Evolutionary conservation across 164 flowering plant genomes (phyloP).

Genomic region (Magnolia sinica): DNA sequence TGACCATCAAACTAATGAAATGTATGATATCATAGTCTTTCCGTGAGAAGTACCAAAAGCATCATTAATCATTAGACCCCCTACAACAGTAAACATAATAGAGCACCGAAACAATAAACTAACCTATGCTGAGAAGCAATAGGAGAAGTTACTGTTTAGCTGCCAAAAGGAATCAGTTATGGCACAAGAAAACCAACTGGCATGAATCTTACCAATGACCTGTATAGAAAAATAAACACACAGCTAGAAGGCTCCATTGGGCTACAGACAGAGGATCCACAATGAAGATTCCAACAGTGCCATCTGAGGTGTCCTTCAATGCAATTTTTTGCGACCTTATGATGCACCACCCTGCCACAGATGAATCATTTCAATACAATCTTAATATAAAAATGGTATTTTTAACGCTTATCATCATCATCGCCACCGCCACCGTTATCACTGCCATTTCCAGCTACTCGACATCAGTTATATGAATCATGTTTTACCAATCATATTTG

Average conservation of each 20-base stretch:
- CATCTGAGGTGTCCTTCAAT: constrained; percentile 22
- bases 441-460: too few species aligned
- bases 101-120: too few species aligned
- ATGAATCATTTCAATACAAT: constrained; percentile 2
- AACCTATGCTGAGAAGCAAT: too few species aligned
- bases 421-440: not conserved
- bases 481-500: not conserved
- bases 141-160: too few species aligned
- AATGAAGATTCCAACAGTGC: constrained; percentile 13
- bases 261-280: constrained; percentile 51
- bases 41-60: not conserved
- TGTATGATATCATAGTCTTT: not conserved
- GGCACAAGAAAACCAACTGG: not conserved
- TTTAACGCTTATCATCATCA: not conserved
- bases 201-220: constrained; percentile 77
- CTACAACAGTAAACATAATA: too few species aligned
- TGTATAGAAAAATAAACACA: constrained; percentile 75
- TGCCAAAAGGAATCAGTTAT: not conserved
- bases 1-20: not conserved
- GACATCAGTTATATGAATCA: not conserved
- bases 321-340: constrained; percentile 44
- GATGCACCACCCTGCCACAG: constrained; percentile 67
- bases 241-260: constrained; percentile 88
- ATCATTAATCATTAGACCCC: too few species aligned
- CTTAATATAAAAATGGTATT: not conserved